Evolutionary conservation across 495 filamentous ascomycete genomes (phyloP).

Genomic region (Podospora appendiculata): DNA sequence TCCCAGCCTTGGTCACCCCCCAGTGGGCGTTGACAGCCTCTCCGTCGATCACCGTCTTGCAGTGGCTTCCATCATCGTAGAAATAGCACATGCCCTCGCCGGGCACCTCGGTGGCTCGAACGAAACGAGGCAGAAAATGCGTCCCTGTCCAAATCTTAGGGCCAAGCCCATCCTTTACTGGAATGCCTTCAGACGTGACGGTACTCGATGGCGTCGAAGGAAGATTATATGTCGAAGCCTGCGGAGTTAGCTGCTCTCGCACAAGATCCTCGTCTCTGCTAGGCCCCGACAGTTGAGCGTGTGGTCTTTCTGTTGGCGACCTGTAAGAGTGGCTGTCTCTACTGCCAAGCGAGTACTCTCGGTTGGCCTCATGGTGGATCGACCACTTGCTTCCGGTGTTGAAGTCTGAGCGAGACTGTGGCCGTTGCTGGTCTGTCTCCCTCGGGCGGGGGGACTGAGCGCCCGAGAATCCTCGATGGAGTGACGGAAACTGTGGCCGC

Average conservation of each 20-base stretch:
- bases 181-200: conserved; percentile 31
- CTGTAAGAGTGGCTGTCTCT: conserved; percentile 13
- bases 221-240: conserved; percentile 15
- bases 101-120: conserved; percentile 52
- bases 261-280: conserved; percentile 12
- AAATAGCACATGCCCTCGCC: conserved; percentile 80
- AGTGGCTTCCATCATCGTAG: conserved; percentile 79
- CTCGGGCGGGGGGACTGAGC: conserved; percentile 30
- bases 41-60: conserved; percentile 77
- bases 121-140: conserved; percentile 52
- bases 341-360: conserved; percentile 20
- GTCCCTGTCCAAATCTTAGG: conserved; percentile 56
- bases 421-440: conserved; percentile 23
- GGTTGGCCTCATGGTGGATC: conserved; percentile 21
- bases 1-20: conserved; percentile 89
- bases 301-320: conserved; percentile 14
- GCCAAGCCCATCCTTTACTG: conserved; percentile 46
- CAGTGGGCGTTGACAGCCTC: conserved; percentile 83
- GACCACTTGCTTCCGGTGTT: conserved; percentile 21
- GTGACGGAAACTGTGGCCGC: conserved; percentile 29
- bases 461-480: conserved; percentile 32
- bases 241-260: conserved; percentile 18
- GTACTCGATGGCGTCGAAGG: conserved; percentile 34
- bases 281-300: conserved; percentile 8
- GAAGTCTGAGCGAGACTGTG: conserved; percentile 14